Evolutionary conservation across 352 stramenopile genomes (phyloP).

Genomic region (Pythium apleroticum): DNA sequence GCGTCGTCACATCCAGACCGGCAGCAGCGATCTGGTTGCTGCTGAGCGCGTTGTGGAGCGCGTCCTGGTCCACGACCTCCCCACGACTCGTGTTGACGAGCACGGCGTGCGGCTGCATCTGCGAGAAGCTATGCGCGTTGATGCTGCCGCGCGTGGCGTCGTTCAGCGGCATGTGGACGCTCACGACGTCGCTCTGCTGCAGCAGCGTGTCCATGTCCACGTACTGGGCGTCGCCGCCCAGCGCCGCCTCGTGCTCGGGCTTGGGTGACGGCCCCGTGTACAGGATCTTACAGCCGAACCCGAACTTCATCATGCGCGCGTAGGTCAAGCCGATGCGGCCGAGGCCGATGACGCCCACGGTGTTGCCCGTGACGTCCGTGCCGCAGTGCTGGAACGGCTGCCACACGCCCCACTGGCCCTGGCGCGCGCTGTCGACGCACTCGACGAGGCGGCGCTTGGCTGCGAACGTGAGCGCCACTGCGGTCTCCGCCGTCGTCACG

Average conservation of each 20-base stretch:
- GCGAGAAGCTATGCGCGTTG: conserved; percentile 58
- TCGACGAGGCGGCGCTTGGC: conserved; percentile 46
- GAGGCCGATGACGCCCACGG: conserved; percentile 73
- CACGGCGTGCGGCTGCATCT: conserved; percentile 87
- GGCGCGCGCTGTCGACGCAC: conserved; percentile 60
- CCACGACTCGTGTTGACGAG: conserved; percentile 92
- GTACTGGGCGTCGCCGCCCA: conserved; percentile 61
- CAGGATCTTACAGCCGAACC: conserved; percentile 82
- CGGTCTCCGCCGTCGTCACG: conserved; percentile 56
- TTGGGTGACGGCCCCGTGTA: conserved; percentile 79
- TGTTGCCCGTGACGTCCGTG: conserved; percentile 47
- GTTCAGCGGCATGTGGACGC: conserved; percentile 83
- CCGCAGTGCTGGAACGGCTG: conserved; percentile 62
- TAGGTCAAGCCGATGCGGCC: conserved; percentile 86
- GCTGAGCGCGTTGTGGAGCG: conserved; percentile 46
- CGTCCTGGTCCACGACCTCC: conserved; percentile 89
- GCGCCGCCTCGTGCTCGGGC: conserved; percentile 32
- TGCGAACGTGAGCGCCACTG: conserved; percentile 47
- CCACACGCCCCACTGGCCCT: conserved; percentile 55
- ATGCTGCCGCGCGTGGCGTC: conserved; percentile 72
- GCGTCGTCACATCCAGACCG: conserved; percentile 86
- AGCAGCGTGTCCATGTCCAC: conserved; percentile 76
- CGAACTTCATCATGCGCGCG: conserved; percentile 75
- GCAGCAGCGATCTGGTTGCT: conserved; percentile 51
- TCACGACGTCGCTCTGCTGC: conserved; percentile 82